A percentile compares a stretch with the other conserved stretches of the same genome.
Conservation (phyloP, 768 basidiomycete genomes). For the Boletus coccyginus region DNA sequence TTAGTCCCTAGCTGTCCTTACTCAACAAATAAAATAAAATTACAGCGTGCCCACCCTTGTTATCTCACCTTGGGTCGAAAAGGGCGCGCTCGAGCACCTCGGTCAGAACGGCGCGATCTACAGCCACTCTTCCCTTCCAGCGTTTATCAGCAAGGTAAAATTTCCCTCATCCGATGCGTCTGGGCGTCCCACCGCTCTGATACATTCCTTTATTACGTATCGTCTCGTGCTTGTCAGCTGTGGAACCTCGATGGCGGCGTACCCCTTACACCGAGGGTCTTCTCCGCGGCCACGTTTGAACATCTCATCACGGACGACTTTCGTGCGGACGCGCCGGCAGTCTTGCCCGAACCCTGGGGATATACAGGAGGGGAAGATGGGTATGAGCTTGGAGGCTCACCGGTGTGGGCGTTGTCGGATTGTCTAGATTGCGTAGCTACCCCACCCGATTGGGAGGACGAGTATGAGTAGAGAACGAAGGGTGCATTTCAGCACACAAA, state of each 20-base stretch:
- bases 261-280: conserved; percentile 21
- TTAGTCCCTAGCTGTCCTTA: neutral
- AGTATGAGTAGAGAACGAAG: neutral
- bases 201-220: neutral
- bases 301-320: conserved; percentile 23
- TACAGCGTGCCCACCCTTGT: conserved; percentile 20
- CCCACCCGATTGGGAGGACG: neutral
- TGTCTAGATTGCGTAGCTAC: neutral
- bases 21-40: too few species aligned
- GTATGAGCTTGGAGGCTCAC: neutral
- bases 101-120: conserved; percentile 9
- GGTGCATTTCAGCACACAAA: too few species aligned
- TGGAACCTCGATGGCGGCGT: conserved; percentile 25
- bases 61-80: conserved; percentile 25
- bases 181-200: neutral
- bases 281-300: conserved; percentile 22
- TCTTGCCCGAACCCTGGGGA: conserved; percentile 21
- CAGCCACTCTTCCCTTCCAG: conserved; percentile 23
- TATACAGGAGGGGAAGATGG: neutral
- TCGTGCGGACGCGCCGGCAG: conserved; percentile 11
- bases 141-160: conserved; percentile 22
- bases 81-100: conserved; percentile 16
- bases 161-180: neutral
- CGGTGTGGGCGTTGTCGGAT: neutral
- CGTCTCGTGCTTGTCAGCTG: conserved; percentile 5